These are phyloP conservation scores for Aureobasidium subglaciale DNA, from an alignment of 2,329 filamentous ascomycete species.

Conservation along the genomic window DNA sequence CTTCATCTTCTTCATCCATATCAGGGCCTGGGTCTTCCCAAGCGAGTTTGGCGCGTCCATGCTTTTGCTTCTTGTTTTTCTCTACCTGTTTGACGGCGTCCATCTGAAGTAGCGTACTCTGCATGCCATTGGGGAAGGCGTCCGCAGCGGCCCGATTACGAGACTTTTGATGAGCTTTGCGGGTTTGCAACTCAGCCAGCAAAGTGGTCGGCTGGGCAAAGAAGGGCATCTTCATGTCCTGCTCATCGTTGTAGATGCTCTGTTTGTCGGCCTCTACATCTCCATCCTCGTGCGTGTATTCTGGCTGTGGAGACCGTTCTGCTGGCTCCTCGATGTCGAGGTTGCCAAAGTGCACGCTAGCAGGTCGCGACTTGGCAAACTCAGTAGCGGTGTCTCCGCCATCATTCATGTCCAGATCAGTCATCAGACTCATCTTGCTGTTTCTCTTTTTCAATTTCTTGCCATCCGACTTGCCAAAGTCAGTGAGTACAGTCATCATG, in stretches of 20 bases:
- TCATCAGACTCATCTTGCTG: slow-evolving; percentile 27
- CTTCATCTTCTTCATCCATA: slow-evolving; percentile 59
- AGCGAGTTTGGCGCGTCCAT: slow-evolving; percentile 69
- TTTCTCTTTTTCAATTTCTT: slow-evolving; percentile 29
- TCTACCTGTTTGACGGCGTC: slow-evolving; percentile 86
- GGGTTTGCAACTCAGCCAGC: slow-evolving; percentile 81
- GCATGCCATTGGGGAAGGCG: slow-evolving; percentile 67
- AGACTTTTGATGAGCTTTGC: slow-evolving; percentile 80
- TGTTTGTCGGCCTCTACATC: slow-evolving; percentile 29
- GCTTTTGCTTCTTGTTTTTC: slow-evolving; percentile 63
- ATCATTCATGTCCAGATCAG: slow-evolving; percentile 20
- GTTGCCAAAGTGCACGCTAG: background rate
- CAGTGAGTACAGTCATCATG: slow-evolving; percentile 28
- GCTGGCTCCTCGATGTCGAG: background rate
- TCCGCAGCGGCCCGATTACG: slow-evolving; percentile 61
- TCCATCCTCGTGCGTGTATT: slow-evolving; percentile 18
- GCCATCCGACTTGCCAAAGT: slow-evolving; percentile 22
- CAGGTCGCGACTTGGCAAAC: background rate
- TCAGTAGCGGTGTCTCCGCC: slow-evolving; percentile 7
- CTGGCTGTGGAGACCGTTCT: background rate
- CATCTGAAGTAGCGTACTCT: slow-evolving; percentile 81
- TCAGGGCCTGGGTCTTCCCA: slow-evolving; percentile 64
- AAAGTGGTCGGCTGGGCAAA: slow-evolving; percentile 79
- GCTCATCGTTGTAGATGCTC: slow-evolving; percentile 38
- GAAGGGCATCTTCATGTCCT: slow-evolving; percentile 40